Percentiles rank a stretch among this genome's conserved stretches.
These are phyloP conservation scores for Kernera saxatilis DNA, from an alignment of 345 rosid species.

Conservation along the genomic window DNA sequence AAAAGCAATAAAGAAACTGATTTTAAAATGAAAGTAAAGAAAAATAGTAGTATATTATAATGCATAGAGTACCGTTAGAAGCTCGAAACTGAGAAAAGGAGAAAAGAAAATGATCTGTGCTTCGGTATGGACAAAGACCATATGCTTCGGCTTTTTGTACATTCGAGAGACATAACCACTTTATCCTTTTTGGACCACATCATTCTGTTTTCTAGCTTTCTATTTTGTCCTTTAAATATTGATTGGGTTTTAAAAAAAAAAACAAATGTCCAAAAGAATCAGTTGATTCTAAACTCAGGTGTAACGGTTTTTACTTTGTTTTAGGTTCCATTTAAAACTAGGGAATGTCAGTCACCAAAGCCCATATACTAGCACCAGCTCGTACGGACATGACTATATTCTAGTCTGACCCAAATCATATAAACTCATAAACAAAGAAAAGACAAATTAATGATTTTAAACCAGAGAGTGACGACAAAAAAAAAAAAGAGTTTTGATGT, in stretches of 20 bases:
- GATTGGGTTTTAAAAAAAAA: neutral
- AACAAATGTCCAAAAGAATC: neutral
- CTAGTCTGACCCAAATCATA: neutral
- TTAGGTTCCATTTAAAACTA: neutral
- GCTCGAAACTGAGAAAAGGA: conserved; percentile 25
- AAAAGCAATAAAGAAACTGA: neutral
- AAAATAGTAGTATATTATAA: neutral
- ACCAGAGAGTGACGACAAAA: too few relatives aligned
- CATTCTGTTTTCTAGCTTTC: conserved; percentile 24
- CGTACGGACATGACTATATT: neutral
- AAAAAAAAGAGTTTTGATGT: too few relatives aligned
- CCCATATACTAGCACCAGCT: conserved; percentile 9
- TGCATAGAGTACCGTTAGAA: conserved; percentile 8
- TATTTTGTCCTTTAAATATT: neutral
- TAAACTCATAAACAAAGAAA: neutral
- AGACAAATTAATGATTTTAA: neutral
- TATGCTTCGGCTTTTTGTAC: conserved; percentile 24
- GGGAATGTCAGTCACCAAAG: neutral
- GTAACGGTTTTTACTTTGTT: neutral
- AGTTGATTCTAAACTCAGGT: neutral
- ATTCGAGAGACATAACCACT: conserved; percentile 24
- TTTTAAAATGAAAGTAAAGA: neutral
- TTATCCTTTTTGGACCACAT: conserved; percentile 31
- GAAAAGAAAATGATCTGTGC: neutral
- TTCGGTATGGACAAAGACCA: conserved; percentile 16